Conservation (phyloP, 176 grass and related monocot species). For the Musa itinerans region DNA sequence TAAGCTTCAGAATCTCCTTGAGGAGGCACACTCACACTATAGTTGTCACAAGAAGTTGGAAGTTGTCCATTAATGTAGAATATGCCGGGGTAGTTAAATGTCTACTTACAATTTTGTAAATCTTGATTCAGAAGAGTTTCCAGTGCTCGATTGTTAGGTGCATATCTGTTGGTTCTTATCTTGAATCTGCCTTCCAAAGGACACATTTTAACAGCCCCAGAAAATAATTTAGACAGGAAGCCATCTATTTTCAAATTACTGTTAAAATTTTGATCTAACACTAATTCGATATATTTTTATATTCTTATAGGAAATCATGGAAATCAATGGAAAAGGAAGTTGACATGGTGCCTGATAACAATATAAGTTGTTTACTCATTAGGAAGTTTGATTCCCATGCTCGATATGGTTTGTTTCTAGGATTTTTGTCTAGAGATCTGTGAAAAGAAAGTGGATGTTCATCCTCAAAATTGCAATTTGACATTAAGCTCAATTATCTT, state of each 20-base stretch:
- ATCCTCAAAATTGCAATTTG: neutral
- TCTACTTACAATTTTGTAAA: neutral
- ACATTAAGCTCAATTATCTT: neutral
- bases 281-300: neutral
- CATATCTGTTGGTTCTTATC: neutral
- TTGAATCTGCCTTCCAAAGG: neutral
- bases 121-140: neutral
- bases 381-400: neutral
- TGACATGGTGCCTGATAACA: neutral
- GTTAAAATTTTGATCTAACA: neutral
- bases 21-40: neutral
- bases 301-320: neutral
- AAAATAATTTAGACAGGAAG: too few relatives aligned
- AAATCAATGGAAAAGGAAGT: neutral
- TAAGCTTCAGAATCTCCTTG: neutral
- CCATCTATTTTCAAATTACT: neutral
- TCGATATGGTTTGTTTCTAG: neutral
- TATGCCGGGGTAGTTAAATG: neutral
- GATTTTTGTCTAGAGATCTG: neutral
- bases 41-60: neutral
- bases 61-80: neutral
- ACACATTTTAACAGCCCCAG: too few relatives aligned
- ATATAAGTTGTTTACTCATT: neutral
- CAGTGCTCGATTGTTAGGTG: neutral
- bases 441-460: neutral